phyloP scores from a whole-genome alignment of 2,329 filamentous ascomycete species.

The Fusarium sp. region DNA sequence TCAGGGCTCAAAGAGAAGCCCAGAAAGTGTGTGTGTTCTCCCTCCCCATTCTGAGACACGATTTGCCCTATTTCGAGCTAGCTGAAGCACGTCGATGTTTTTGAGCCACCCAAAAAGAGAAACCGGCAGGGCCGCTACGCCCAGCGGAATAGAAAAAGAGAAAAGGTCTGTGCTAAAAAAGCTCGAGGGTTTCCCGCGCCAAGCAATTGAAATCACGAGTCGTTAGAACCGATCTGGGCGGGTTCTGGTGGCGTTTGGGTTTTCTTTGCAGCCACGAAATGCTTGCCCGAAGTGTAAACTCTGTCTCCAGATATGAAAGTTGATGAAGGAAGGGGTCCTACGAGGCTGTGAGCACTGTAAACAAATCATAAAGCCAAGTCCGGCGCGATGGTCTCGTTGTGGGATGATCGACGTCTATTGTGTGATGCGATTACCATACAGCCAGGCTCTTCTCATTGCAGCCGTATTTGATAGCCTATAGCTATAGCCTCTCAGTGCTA shows the following conservation, averaged over 20 bases:
- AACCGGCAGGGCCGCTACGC: slow-evolving; percentile 26
- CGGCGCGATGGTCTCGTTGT: slow-evolving; percentile 3
- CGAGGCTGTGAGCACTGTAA: slow-evolving; percentile 20
- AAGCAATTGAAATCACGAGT: slow-evolving; percentile 23
- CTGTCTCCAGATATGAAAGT: slow-evolving; percentile 26
- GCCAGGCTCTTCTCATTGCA: no score
- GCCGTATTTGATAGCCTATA: no score
- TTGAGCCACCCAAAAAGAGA: slow-evolving; percentile 18
- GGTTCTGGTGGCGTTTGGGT: slow-evolving; percentile 43
- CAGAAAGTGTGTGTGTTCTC: neutral
- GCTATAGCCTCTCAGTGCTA: neutral
- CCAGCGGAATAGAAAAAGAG: neutral
- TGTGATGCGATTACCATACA: slow-evolving; percentile 9
- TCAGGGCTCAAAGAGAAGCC: slow-evolving; percentile 39
- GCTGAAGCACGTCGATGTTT: slow-evolving; percentile 4
- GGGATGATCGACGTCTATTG: neutral
- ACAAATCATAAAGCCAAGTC: neutral
- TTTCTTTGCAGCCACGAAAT: slow-evolving; percentile 1
- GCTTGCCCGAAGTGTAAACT: slow-evolving; percentile 30
- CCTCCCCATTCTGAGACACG: slow-evolving; percentile 18
- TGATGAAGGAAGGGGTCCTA: slow-evolving; percentile 8
- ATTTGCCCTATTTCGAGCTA: slow-evolving; percentile 39
- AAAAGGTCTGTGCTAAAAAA: slow-evolving; percentile 42
- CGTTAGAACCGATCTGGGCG: slow-evolving; percentile 17
- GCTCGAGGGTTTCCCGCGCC: neutral